Evolutionary conservation across 2,329 filamentous ascomycete species (phyloP), one percentile per base, ranked within the genome.

Genomic region (Passalora sequoiae): DNA sequence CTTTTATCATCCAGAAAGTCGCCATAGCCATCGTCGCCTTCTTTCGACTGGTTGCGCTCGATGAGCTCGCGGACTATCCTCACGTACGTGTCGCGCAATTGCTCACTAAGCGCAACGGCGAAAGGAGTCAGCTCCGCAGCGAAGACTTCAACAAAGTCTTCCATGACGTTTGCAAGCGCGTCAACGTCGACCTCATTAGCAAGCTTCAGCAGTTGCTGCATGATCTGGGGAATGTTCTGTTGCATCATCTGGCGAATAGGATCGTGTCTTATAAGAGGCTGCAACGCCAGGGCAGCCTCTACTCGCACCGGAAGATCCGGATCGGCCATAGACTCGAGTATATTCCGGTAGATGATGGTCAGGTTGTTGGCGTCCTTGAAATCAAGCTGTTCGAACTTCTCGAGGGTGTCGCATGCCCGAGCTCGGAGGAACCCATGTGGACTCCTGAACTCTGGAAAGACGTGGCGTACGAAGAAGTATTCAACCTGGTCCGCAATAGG

Each of bases 71-170:
- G 78, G 36, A 98, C 84, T 53, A 98, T 96, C 44, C 92, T 81
- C 54, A 98, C 76, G 60, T 98, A 98, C 0, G 92, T 98, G 60
- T 98, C 92, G 31, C 91, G 83, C 36, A 98, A 75, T 68, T 98
- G 92, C 69, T 97, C 89, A 61, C 89, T 95, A 3, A 98, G 75
- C 4, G 92, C 92, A 22, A 98, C 91, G 8, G 92, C 92, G 60
- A 98, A 98, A 3, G 92, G 92, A 4, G 92, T 97, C 35, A 98
- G 77, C 65, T 98, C 92, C 2, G 88, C 78, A n/a, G 92, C 91
- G 62, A 98, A 98, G 2, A 97, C 89, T 66, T 98, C 92, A 33
- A 98, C 92, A 62, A 98, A 98, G 62, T 98, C 92, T 68, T 98
- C 92, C 92, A 98, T 98, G 28, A 98, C 92, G 60, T 97, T 97